Percentiles rank a stretch among this genome's conserved stretches.
These are phyloP conservation scores for Trichocladium uniseriatum DNA, from an alignment of 495 filamentous ascomycete genomes.

Conservation along the genomic window DNA sequence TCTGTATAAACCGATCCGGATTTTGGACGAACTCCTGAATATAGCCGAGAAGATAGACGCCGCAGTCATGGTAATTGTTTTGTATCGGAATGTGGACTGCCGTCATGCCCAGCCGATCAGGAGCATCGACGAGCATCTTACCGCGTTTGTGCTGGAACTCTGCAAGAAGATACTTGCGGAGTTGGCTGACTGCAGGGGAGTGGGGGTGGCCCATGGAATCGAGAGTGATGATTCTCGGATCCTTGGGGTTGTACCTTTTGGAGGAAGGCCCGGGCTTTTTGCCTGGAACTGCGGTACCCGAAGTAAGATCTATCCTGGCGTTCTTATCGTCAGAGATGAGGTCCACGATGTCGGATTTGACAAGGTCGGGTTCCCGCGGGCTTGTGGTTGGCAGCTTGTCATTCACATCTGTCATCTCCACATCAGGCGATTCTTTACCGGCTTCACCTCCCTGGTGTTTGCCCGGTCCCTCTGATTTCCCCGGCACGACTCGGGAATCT, in stretches of 20 bases:
- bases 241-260: conserved; percentile 29
- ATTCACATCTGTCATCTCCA: conserved; percentile 11
- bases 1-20: conserved; percentile 51
- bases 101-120: conserved; percentile 52
- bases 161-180: conserved; percentile 67
- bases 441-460: background rate
- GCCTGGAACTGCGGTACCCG: conserved; percentile 8
- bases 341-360: conserved; percentile 18
- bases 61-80: conserved; percentile 81
- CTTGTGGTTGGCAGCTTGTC: background rate
- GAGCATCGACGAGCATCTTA: conserved; percentile 45
- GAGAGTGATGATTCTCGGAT: conserved; percentile 72
- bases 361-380: background rate
- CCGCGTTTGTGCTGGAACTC: conserved; percentile 62
- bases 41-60: conserved; percentile 76
- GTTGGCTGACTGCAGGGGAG: conserved; percentile 46
- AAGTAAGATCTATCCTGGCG: background rate
- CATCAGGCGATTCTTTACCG: conserved; percentile 3
- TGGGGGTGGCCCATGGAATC: conserved; percentile 69
- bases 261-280: conserved; percentile 19
- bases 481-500: background rate
- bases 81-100: conserved; percentile 67
- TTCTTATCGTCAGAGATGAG: conserved; percentile 5
- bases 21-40: conserved; percentile 65
- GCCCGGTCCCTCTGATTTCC: background rate